Conservation (phyloP, 805 yeast genomes). For the Cyberlindnera maritima region DNA sequence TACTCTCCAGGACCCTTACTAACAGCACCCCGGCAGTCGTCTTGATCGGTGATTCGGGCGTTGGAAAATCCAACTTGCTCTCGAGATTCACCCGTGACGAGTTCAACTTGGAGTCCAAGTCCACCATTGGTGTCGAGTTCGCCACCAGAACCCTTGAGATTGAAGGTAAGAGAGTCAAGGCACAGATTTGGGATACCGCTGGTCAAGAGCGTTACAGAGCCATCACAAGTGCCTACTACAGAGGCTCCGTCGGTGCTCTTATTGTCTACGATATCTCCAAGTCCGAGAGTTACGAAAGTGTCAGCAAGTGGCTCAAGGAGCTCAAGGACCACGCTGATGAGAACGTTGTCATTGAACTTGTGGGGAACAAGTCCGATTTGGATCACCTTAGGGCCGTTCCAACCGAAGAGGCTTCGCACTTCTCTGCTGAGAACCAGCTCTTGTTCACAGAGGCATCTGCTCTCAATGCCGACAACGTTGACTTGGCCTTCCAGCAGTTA, state of each 20-base stretch:
- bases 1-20: conserved; percentile 2
- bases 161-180: conserved; percentile 80
- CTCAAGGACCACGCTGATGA: conserved; percentile 90
- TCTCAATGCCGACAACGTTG: conserved; percentile 90
- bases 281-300: conserved; percentile 80
- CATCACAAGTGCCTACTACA: conserved; percentile 92
- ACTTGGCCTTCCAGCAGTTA: conserved; percentile 88
- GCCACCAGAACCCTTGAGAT: conserved; percentile 93
- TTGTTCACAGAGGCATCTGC: conserved; percentile 97
- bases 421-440: conserved; percentile 88
- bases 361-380: conserved; percentile 89
- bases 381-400: conserved; percentile 95
- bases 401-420: conserved; percentile 93
- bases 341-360: conserved; percentile 90
- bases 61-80: conserved; percentile 91
- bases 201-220: conserved; percentile 99
- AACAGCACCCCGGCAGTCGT: conserved; percentile 49
- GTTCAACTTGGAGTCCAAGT: conserved; percentile 88
- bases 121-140: conserved; percentile 97
- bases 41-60: conserved; percentile 95
- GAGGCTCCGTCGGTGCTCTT: conserved; percentile 98
- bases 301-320: conserved; percentile 87
- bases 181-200: conserved; percentile 98
- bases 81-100: conserved; percentile 95
- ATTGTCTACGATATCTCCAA: conserved; percentile 94